Evolutionary conservation across 2,329 filamentous ascomycete species (phyloP), one percentile per base, ranked within the genome.

Genomic region (Hirsutella minnesotensis): DNA sequence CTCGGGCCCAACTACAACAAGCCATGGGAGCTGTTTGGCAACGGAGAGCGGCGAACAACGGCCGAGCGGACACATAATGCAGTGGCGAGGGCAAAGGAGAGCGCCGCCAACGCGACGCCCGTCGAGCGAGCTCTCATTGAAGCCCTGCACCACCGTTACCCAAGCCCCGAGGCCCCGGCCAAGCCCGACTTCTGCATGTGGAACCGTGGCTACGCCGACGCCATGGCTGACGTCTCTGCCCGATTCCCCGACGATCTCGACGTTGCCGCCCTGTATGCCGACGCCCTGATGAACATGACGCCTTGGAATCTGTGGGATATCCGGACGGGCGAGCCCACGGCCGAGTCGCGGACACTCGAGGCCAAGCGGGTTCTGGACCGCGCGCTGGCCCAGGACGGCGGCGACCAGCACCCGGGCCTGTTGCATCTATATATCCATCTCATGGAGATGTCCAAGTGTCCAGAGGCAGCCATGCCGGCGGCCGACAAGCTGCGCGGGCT

Each of bases 1-100:
- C 62, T 84, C 0, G 85, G 84, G 0, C 84, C 85, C 3, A 88
- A 90, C 54, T 80, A 79, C 58, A 76, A 89, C 63, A 86, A 88
- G 53, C 79, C 83, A 0, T 88, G 85, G 85, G 72, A 77, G 22
- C 69, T 77, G 20, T 86, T 88, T 49, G 81, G 83, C 42, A 60
- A 69, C 1, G 60, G 67, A 0, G 83, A 88, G 49, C 63, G 81
- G 4, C 58, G 66, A 10, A 58, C 53, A 0, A 73, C 69, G 1
- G 63, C 82, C 4, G 49, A 53, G 18, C 49, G 55, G 30, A 60
- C 61, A 0, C 56, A 63, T 35, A 40, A 44, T 2, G 59, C 61
- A 19, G 47, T 61, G 3, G 47, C 49, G 18, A 44, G 51, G 37
- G 63, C 63, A 3, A 47, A 46, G 4, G 44, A 50, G 1, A 46